Evolutionary conservation across 2,329 filamentous ascomycete species (phyloP), one percentile per base, ranked within the genome.

Genomic region (Akanthomyces muscarius): DNA sequence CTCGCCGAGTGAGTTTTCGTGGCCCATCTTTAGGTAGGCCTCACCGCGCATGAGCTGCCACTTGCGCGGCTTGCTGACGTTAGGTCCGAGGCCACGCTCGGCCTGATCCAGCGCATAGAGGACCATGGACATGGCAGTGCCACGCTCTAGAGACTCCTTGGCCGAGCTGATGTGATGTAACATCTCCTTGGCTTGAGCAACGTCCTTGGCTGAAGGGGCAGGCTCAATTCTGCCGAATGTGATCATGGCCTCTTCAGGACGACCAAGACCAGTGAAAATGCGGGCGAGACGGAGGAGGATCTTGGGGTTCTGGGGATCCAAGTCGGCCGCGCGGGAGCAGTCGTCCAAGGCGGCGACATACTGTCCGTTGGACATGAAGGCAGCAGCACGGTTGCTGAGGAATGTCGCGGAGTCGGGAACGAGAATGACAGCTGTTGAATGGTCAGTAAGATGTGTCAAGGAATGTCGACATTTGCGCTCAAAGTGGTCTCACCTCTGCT

Each of bases 31-130:
- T 65, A 99, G 78, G 71, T 96, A 91, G 11, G 94, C 94, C 77
- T 97, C 91, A 64, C 91, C 94, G 42, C 91, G 87, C 87, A 99
- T 89, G 65, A 98, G 80, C 72, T 90, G 90, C 95, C 95, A 99
- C 77, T 95, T 95, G 72, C 94, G 87, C 44, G 95, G 95, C 77
- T 89, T 90, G 69, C 84, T 82, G 25, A 92, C 91, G n/a, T 86
- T 85, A 13, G 80, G 71, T 13, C 91, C 93, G 5, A 99, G 83
- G 3, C 88, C 84, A 71, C 89, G 88, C 73, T 95, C 91, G 10
- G 95, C 95, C 77, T 95, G 89, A 70, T 98, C 93, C 47, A 99
- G 83, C 11, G 92, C 94, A 75, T 95, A 91, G 60, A 97, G 81
- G 18, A 91, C 91, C 93, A 98, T 95, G 28, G 92, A 97, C 51